Percentiles rank a stretch among this genome's conserved stretches.
phyloP scores from a whole-genome alignment of 2,329 filamentous ascomycete species.

The Trichophyton benhamiae region DNA sequence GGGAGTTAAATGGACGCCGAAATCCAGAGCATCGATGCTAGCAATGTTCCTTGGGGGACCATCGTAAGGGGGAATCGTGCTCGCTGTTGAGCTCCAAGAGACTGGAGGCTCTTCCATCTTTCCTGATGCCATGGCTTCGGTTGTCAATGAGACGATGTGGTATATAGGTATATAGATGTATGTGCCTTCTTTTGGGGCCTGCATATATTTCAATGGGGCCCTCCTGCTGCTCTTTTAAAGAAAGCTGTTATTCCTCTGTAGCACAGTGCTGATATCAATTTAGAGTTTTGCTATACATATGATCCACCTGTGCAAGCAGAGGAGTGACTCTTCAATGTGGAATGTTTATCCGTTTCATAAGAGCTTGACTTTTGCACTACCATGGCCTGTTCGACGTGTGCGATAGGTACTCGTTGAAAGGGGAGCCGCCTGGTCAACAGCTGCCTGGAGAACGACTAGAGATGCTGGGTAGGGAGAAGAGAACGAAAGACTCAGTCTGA shows the following conservation, averaged over 20 bases:
- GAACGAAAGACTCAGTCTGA: not conserved
- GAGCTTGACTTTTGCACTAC: not conserved
- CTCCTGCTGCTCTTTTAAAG: not conserved
- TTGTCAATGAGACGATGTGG: not conserved
- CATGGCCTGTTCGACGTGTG: not conserved
- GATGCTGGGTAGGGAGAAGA: not conserved
- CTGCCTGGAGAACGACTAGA: not conserved
- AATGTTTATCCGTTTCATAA: not conserved
- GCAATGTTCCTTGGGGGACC: conserved; percentile 19
- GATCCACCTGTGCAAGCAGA: not conserved
- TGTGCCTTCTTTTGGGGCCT: no score
- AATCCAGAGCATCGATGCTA: conserved; percentile 21
- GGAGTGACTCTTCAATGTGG: not conserved
- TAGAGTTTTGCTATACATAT: not conserved
- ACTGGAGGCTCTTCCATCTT: conserved; percentile 8
- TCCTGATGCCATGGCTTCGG: conserved; percentile 4
- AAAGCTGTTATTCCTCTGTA: not conserved
- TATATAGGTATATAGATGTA: not conserved
- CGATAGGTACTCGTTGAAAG: not conserved
- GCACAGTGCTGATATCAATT: not conserved
- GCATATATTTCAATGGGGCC: not conserved
- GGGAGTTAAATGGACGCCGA: conserved; percentile 23
- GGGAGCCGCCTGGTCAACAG: not conserved
- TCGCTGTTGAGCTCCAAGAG: conserved; percentile 7
- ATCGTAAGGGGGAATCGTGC: conserved; percentile 12